Base-by-base conservation (phyloP, 306 rosid genomes). In the Hippophae gyantsensis region DNA sequence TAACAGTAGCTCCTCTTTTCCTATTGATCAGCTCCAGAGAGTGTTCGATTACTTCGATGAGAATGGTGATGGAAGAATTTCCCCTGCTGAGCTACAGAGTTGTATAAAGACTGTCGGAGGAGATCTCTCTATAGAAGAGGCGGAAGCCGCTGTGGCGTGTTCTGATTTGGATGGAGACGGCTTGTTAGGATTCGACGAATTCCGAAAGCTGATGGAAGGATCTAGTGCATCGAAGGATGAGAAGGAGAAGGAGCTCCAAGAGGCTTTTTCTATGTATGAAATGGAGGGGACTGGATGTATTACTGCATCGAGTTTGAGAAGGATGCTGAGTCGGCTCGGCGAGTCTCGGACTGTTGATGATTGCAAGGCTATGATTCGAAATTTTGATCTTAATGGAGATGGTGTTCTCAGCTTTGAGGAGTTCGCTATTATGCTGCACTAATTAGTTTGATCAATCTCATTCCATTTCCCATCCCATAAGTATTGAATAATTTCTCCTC, bases 161-260 rank as follows among this genome's bases (percentile, higher is more conserved):
- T 56, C 61, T 7, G 79, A 75, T 53, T 54, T 50, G 65, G 74
- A 75, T 26, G 72, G 79, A 13, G 79, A 75, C 13, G 79, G 79
- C 27, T 63, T 54, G 41, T 61, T 75, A 57, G 71, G 70, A 5
- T 54, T 69, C 14, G 64, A 69, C 3, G 79, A 75, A 44, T 75
- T 75, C 43, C 64, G 43, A 25, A 75, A 60, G 71, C 42, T 75
- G 48, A 63, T 75, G 72, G 72, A 75, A 8, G 47, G 48, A 0
- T 25, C 61, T 6, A 18, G 41, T 4, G 58, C 52, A 6, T 58
- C 42, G 6, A 68, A 67, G 10, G 72, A 64, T 7, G 63, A 74
- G 60, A 69, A 60, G 61, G 57, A 26, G 6, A 52, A 55, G 42
- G 64, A 69, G 63, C 68, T 75, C 5, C 48, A 48, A 51, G 72